Percentiles rank a stretch among this genome's conserved stretches.
phyloP scores from a whole-genome alignment of 2,329 filamentous ascomycete species.

The Apiospora rasikravindrae region DNA sequence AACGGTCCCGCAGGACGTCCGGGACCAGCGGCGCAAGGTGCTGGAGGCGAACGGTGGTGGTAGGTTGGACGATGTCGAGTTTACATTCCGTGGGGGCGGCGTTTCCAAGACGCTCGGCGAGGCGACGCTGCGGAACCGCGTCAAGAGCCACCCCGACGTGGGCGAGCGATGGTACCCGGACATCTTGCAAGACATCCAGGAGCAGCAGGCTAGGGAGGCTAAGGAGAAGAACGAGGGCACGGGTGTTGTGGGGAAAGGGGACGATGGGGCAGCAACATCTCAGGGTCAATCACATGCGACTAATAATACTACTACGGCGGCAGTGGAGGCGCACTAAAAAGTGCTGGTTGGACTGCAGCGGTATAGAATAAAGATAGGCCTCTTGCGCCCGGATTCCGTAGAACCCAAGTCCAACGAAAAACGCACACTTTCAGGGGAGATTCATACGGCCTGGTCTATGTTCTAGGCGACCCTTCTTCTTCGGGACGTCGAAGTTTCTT shows the following conservation, averaged over 20 bases:
- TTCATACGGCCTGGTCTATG: background rate
- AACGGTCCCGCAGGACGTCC: slow-evolving; percentile 64
- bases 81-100: slow-evolving; percentile 77
- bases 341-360: background rate
- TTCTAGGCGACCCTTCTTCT: background rate
- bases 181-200: slow-evolving; percentile 60
- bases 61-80: slow-evolving; percentile 78
- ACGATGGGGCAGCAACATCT: background rate
- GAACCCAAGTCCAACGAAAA: background rate
- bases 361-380: background rate
- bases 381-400: background rate
- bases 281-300: slow-evolving; percentile 8
- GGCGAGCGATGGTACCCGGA: slow-evolving; percentile 81
- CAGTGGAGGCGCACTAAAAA: slow-evolving; percentile 19
- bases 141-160: slow-evolving; percentile 88
- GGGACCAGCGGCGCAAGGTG: slow-evolving; percentile 64
- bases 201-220: slow-evolving; percentile 57
- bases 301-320: slow-evolving; percentile 3
- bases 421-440: background rate
- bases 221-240: slow-evolving; percentile 27
- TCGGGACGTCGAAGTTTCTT: too few relatives aligned
- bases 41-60: slow-evolving; percentile 60
- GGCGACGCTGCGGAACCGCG: slow-evolving; percentile 81
- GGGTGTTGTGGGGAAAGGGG: slow-evolving; percentile 22
- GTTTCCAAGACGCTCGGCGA: slow-evolving; percentile 75